Conservation (phyloP, 768 basidiomycete species). For the Xanthoconium stramineum region DNA sequence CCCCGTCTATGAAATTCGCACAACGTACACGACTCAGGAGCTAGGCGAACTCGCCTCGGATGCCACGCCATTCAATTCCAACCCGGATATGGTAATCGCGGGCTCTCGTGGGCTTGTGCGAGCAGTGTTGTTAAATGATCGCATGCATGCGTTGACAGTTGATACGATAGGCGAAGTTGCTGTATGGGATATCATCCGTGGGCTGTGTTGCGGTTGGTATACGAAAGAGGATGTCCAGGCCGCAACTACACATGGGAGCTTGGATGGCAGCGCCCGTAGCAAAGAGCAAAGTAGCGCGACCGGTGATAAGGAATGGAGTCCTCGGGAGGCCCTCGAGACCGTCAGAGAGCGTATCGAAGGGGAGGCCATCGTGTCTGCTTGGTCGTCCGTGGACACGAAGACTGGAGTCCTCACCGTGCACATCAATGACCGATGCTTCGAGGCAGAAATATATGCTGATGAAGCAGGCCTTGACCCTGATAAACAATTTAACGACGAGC, state of each 20-base stretch:
- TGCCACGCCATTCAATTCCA: conserved; percentile 52
- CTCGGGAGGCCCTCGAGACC: conserved; percentile 80
- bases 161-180: conserved; percentile 86
- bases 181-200: conserved; percentile 88
- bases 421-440: conserved; percentile 84
- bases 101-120: conserved; percentile 85
- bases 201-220: conserved; percentile 72
- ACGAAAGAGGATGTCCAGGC: conserved; percentile 60
- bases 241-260: conserved; percentile 49
- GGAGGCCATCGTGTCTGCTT: conserved; percentile 79
- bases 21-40: conserved; percentile 57
- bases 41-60: conserved; percentile 79
- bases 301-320: conserved; percentile 55
- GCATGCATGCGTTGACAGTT: conserved; percentile 86
- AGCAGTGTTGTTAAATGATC: conserved; percentile 79
- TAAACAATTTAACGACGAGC: conserved; percentile 69
- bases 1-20: conserved; percentile 38
- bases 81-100: conserved; percentile 66
- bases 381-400: conserved; percentile 89
- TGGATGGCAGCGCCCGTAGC: conserved; percentile 33
- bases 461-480: conserved; percentile 72
- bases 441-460: conserved; percentile 93
- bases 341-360: conserved; percentile 93
- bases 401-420: conserved; percentile 86
- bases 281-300: conserved; percentile 32